Base-by-base conservation (phyloP, 192 early-diverging fungal species). In the Phycomyces nitens region DNA sequence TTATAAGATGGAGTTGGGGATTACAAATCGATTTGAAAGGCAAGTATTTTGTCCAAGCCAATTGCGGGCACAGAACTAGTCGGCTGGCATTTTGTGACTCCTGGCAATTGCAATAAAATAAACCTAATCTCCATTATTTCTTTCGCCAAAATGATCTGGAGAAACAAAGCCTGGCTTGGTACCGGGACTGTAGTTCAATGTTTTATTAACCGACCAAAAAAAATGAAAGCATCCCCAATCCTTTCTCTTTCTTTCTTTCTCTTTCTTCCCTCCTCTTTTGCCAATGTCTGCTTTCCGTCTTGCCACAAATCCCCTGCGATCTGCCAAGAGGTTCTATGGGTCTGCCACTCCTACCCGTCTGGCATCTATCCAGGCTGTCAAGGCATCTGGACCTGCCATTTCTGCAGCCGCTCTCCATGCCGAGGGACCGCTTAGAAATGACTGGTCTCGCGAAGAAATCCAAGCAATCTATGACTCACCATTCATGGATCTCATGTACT, bases 381-480 rank as follows among this genome's bases (percentile, higher is more conserved):
- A 65, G 58, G 44, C 40, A 12, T 38, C 52, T 34, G 38, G 57
- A n/a, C 50, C 23, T 42, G 58, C 66, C 6, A 51, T 79, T 44
- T 76, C 79, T 18, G 72, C 77, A 21, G 83, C 79, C 49, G 83
- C 79, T 53, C 9, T 62, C 26, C 79, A 79, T 68, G 77, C 83
- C 24, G 56, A 60, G 53, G 71, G 76, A 22, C 77, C 73, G 26
- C 52, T 83, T 12, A 77, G 88, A 40, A 84, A 79, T 59, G 85
- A 92, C 70, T 93, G 91, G 91, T 79, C 79, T 40, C 77, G 80
- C 66, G 83, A 86, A 52, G 87, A 89, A 66, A 87, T 93, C 47
- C 77, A 85, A 66, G 70, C 70, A 27, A 90, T 93, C 64, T 93
- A 85, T 73, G 86, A 91, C 56, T 84, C 83, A 16, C 88, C 91